Base-by-base conservation (phyloP, 2,329 filamentous ascomycete genomes). In the Dendrostoma leiphaemia region DNA sequence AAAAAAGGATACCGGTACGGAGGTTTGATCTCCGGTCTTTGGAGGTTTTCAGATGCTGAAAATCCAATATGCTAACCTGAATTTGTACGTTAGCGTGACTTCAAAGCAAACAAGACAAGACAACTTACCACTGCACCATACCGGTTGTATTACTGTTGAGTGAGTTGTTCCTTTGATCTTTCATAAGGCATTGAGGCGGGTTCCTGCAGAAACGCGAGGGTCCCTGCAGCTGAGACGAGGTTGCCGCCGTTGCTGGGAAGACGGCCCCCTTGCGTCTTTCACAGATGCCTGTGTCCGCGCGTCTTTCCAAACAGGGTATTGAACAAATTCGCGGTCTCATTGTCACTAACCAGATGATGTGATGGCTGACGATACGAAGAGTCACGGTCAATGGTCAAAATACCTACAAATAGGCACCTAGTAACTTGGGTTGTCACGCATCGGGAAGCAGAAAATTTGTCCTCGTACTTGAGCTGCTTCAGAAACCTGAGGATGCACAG, bases 1-100 rank as follows among this genome's bases (percentile, higher is more conserved):
- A 35, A n/a, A 37, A 47, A 47, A 37, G 26, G 13, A 4, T 15
- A 47, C 45, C 45, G 45, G 31, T 23, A 47, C 29, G 45, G 45
- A 47, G 45, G 45, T 47, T 47, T n/a, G 45, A 47, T 35, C 45
- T 47, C 45, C 45, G 29, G 45, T 47, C 45, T 47, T 24, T 47
- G 45, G 45, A 47, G 21, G 45, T 47, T 47, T 47, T 32, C 45
- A 28, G 13, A 15, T 7, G 6, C 45, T 47, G 45, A 47, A 47
- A 47, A 47, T 47, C 45, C 45, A 47, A 47, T 47, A 47, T 47
- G 45, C 45, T 47, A 37, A 47, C 45, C 45, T 47, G 19, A 2
- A 24, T 24, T n/a, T 21, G 32, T 13, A 41, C 19, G 31, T 37
- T 47, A 47, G 45, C 4, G 19, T 6, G 19, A 7, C 10, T 21